Percentiles rank a stretch among this genome's conserved stretches.
Evolutionary conservation across 2,329 filamentous ascomycete genomes (phyloP).

Genomic region (Pseudogymnoascus sp.): DNA sequence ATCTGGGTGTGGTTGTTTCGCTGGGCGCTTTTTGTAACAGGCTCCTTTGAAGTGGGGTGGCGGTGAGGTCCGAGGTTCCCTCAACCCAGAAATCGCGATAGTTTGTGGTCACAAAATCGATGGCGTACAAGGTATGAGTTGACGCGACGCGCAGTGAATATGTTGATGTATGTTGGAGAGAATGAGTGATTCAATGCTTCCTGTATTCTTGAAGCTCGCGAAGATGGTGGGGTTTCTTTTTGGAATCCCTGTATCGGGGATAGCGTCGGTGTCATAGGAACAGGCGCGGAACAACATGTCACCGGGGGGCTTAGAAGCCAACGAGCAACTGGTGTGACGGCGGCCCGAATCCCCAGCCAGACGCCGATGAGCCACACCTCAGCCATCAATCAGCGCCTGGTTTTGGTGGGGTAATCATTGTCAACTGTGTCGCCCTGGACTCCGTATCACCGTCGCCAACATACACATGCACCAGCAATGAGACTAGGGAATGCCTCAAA

Average conservation of each 20-base stretch:
- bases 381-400: constrained; percentile 3
- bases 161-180: neutral
- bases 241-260: neutral
- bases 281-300: neutral
- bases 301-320: neutral
- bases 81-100: neutral
- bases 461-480: constrained; percentile 5
- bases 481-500: constrained; percentile 2
- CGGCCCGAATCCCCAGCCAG: constrained; percentile 1
- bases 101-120: neutral
- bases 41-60: constrained; percentile 3
- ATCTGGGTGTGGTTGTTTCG: neutral
- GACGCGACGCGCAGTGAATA: neutral
- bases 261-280: neutral
- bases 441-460: neutral
- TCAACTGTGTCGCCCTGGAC: neutral
- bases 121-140: neutral
- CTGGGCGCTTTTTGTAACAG: neutral
- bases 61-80: constrained; percentile 1
- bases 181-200: neutral
- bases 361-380: constrained; percentile 6
- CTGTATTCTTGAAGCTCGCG: constrained; percentile 3
- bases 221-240: constrained; percentile 8
- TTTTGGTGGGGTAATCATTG: constrained; percentile 7
- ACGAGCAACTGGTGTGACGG: neutral